Base-by-base conservation (phyloP, 2,329 filamentous ascomycete genomes). In the Seiridium cupressi region DNA sequence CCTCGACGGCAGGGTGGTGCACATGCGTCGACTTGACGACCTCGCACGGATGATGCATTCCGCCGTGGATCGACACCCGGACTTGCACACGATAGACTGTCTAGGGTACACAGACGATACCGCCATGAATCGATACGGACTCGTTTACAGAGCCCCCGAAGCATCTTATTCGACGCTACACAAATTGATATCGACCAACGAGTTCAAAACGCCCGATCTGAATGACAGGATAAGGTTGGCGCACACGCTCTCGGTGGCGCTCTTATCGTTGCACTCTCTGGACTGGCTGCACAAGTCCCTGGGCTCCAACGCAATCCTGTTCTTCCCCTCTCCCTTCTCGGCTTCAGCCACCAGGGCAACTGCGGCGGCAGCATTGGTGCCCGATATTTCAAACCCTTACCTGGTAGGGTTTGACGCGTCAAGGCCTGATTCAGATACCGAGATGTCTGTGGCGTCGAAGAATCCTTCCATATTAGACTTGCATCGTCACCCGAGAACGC, bases 221-320 rank as follows among this genome's bases (percentile, higher is more conserved):
- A 71, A 76, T 57, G 75, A 77, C 59, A 73, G 77, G 13, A 72
- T 81, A 49, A 68, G 64, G 26, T 73, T 81, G 2, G 79, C 79
- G 3, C 68, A 72, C 34, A 77, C 71, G 3, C 73, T 82, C 26
- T 76, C 76, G 35, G 72, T 80, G 18, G 76, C 79, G 2, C 67
- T 81, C 8, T 80, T 78, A 74, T 79, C 78, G 13, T 76, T 83
- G n/a, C 81, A 84, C 65, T 80, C 79, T 1, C 76, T 84, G 44
- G 81, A 82, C 67, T 84, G 81, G 81, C 74, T 84, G 46, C 81
- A 79, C 65, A 79, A 79, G 63, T 73, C 73, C 1, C 66, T 78
- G 8, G 73, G 72, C 57, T 73, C 71, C 59, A 74, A 76, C 61
- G 78, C 77, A 58, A 72, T 79, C 36, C 67, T 78, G 31, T 77